Percentiles rank a stretch among this genome's conserved stretches.
Evolutionary conservation across 2,329 filamentous ascomycete species (phyloP).

Genomic region (Ophiostoma quercus): DNA sequence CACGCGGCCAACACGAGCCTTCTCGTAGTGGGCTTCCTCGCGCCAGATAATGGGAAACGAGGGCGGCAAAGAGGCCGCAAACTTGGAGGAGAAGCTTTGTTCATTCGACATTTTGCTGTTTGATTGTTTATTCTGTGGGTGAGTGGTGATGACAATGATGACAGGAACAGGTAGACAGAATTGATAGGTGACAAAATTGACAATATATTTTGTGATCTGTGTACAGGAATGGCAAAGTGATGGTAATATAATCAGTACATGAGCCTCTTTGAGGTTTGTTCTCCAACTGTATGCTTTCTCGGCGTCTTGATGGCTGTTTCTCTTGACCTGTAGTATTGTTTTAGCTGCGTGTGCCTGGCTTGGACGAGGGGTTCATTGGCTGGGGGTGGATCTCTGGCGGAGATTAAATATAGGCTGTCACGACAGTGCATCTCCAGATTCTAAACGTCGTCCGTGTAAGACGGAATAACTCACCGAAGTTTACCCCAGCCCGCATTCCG

Average conservation of each 20-base stretch:
- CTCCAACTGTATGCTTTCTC: not conserved
- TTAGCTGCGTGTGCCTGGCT: not conserved
- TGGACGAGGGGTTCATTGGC: not conserved
- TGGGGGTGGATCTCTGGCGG: not conserved
- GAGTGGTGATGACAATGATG: not conserved
- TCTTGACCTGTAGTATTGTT: not conserved
- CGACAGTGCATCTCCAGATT: not conserved
- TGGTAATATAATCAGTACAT: slow-evolving; percentile 14
- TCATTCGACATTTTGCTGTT: not conserved
- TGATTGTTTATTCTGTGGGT: not conserved
- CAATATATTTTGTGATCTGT: not conserved
- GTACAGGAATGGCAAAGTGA: not conserved
- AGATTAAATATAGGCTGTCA: not conserved
- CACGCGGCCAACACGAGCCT: slow-evolving; percentile 33
- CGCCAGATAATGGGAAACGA: slow-evolving; percentile 24
- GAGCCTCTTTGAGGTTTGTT: slow-evolving; percentile 3
- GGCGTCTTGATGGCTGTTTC: not conserved
- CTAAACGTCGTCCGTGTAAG: not conserved
- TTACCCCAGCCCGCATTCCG: slow-evolving; percentile 10
- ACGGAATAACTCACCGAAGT: not conserved
- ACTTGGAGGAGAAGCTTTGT: not conserved
- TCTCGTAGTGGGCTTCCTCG: slow-evolving; percentile 20
- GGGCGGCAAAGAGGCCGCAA: slow-evolving; percentile 15
- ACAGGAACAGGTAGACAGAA: not conserved
- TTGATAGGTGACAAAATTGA: not conserved